These are phyloP conservation scores for Alternaria arborescens DNA, from an alignment of 2,329 filamentous ascomycete species.

Conservation along the genomic window DNA sequence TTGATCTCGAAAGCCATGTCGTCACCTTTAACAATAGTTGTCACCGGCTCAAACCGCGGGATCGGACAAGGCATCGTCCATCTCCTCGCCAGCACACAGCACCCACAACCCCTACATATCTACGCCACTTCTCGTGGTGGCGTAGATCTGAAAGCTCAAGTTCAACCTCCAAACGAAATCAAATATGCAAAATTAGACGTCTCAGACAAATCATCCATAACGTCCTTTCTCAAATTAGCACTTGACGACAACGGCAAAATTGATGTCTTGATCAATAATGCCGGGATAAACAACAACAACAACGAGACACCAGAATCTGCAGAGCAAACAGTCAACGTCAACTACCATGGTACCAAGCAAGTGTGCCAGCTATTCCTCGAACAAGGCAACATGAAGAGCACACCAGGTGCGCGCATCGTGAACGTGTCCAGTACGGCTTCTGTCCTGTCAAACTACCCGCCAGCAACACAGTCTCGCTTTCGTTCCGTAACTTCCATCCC, in stretches of 20 bases:
- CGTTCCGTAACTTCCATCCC: neutral
- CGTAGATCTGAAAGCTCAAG: conserved; percentile 17
- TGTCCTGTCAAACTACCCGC: conserved; percentile 17
- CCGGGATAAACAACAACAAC: conserved; percentile 29
- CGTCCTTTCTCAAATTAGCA: conserved; percentile 17
- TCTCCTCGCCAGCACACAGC: conserved; percentile 27
- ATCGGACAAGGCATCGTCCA: conserved; percentile 33
- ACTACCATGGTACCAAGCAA: conserved; percentile 29
- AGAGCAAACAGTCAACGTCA: conserved; percentile 19
- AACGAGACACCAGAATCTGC: conserved; percentile 19
- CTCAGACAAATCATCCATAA: conserved; percentile 22
- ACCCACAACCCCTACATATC: conserved; percentile 22
- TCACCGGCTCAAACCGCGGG: conserved; percentile 35
- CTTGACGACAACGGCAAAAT: conserved; percentile 13
- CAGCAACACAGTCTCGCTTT: conserved; percentile 3
- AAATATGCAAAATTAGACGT: conserved; percentile 28
- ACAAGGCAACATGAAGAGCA: conserved; percentile 8
- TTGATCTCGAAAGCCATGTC: conserved; percentile 13
- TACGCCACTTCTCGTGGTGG: conserved; percentile 34
- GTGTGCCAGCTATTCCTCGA: conserved; percentile 26
- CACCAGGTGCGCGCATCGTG: conserved; percentile 24
- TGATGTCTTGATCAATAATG: conserved; percentile 36
- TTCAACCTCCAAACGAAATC: conserved; percentile 16
- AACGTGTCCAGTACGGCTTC: conserved; percentile 25
- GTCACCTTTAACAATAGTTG: conserved; percentile 26